Evolutionary conservation across 371 early-diverging fungal genomes (phyloP).

Genomic region (Dinochytrium kinnereticum): DNA sequence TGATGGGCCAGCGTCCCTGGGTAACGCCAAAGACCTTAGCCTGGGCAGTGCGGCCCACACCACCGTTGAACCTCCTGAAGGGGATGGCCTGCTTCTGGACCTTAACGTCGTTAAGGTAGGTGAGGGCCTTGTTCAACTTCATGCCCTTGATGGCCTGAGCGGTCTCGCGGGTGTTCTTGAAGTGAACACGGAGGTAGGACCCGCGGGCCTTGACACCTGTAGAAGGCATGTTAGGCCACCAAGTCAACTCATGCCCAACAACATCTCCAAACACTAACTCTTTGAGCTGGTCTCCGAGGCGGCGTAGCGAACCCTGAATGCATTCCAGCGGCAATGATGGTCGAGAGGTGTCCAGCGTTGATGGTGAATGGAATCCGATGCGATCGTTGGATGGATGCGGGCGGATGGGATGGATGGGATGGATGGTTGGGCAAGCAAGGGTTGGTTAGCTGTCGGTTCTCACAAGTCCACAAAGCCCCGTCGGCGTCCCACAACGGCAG

Average conservation of each 20-base stretch:
- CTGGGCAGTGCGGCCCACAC: conserved; percentile 98
- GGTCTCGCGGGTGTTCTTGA: conserved; percentile 97
- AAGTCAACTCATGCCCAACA: neutral
- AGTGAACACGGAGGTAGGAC: conserved; percentile 96
- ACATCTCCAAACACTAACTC: conserved; percentile 46
- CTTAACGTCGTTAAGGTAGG: conserved; percentile 95
- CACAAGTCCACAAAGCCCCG: no score
- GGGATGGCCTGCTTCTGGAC: conserved; percentile 98
- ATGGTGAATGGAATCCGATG: conserved; percentile 17
- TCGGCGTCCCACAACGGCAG: no score
- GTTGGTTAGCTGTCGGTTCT: no score
- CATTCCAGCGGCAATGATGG: neutral
- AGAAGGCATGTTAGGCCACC: no score
- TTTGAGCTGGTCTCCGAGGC: conserved; percentile 64
- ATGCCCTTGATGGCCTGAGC: conserved; percentile 94
- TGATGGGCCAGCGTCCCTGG: conserved; percentile 99
- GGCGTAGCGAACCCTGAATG: conserved; percentile 48
- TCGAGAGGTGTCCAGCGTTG: neutral
- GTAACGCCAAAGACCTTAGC: conserved; percentile 94
- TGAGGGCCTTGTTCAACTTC: conserved; percentile 92
- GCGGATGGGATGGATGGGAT: conserved; percentile 25
- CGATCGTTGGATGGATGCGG: conserved; percentile 24
- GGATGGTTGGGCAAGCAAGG: no score
- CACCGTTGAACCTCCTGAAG: conserved; percentile 97
- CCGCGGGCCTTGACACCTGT: conserved; percentile 91